Evolutionary conservation across 129 eudicot species (phyloP), one percentile per base, ranked within the genome.

Genomic region (Flaveria linearis): DNA sequence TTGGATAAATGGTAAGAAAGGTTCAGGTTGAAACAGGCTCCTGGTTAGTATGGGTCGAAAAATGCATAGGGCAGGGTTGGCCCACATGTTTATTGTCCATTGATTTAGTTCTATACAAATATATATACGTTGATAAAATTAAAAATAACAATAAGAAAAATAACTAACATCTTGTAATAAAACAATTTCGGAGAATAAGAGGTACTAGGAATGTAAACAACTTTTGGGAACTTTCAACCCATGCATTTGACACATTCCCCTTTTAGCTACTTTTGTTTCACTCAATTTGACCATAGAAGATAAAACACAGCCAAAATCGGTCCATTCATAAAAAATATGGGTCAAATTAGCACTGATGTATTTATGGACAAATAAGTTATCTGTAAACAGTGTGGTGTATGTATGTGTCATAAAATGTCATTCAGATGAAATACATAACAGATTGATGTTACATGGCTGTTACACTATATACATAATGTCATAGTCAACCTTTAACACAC

Each of bases 161-260:
- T 30, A 30, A 55, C 14, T 20, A 5, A 55, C 62, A 55, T 18
- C 62, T 55, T 18, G 25, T 17, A 55, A 58, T 58, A 12, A 23
- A 58, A 58, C 15, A 6, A 58, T 58, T 58, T 58, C 23, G 36
- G 66, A 25, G 36, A 36, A 36, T 36, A 36, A 36, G 41, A 36
- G 41, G 66, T 18, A n/a, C 62, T 17, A 55, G 12, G 12, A 55
- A 17, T 55, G 5, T 17, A 55, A 55, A 55, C 18, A 25, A 18
- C 62, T 55, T 17, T 55, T 10, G 26, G 12, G 28, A 17, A 17
- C 36, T 22, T 58, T 58, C 66, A 25, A 22, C 36, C 39, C 66
- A 58, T 15, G 36, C 66, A 58, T 22, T 58, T 58, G 66, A 58
- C 66, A 23, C 7, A 30, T 62, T 62, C 9, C 68, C 20, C 68